Conservation (phyloP, 202 grass and related monocot genomes). For the Cymbopogon flexuosus region DNA sequence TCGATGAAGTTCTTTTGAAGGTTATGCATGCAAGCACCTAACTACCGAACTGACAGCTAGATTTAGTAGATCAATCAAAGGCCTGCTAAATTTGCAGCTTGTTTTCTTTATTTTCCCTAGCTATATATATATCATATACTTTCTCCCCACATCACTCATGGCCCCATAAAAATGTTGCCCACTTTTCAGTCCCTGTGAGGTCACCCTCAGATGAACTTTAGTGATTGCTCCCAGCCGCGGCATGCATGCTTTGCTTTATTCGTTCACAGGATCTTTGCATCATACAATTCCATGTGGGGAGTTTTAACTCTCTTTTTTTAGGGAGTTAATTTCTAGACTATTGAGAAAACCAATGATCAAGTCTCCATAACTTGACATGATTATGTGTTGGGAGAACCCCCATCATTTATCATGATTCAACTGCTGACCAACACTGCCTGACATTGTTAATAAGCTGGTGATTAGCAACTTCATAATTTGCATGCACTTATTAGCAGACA, state of each 20-base stretch:
- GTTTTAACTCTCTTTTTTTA: slow-evolving; percentile 10
- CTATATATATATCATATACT: background rate
- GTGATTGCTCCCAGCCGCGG: slow-evolving; percentile 51
- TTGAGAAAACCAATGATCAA: slow-evolving; percentile 23
- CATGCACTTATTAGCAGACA: slow-evolving; percentile 23
- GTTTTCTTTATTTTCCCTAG: slow-evolving; percentile 14
- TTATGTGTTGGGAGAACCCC: slow-evolving; percentile 31
- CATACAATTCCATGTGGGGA: slow-evolving; percentile 37
- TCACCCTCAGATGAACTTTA: slow-evolving; percentile 50
- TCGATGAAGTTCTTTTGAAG: background rate
- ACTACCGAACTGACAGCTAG: background rate
- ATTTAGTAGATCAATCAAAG: background rate
- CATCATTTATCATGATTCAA: slow-evolving; percentile 53
- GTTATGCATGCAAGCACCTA: background rate
- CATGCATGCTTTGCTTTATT: slow-evolving; percentile 34
- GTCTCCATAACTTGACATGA: slow-evolving; percentile 50
- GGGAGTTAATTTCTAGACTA: slow-evolving; percentile 21
- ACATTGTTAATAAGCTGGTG: slow-evolving; percentile 9
- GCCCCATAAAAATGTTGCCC: slow-evolving; percentile 48
- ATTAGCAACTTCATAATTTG: slow-evolving; percentile 30
- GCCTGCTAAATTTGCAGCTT: background rate
- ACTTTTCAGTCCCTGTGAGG: slow-evolving; percentile 55
- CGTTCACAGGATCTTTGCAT: slow-evolving; percentile 20
- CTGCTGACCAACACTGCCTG: slow-evolving; percentile 36
- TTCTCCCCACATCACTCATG: slow-evolving; percentile 30